Base-by-base conservation (phyloP, 352 stramenopile genomes). In the Globisporangium viniferum region DNA sequence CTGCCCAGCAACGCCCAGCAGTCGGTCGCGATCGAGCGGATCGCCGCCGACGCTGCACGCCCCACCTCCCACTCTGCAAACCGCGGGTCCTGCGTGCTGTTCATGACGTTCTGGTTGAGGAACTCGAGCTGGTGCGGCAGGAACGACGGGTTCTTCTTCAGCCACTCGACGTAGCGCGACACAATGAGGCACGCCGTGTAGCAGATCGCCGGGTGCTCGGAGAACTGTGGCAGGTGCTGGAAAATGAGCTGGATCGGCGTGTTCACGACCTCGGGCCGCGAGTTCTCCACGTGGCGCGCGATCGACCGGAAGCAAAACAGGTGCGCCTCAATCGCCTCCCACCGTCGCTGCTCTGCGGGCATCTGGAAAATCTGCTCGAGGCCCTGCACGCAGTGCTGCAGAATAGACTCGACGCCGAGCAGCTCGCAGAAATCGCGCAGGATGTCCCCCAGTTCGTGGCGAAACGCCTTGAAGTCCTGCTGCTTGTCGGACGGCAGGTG, bases 111-210 rank as follows among this genome's bases (percentile, higher is more conserved):
- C 10, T 79, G 66, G 61, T 93, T 89, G 5, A 96, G 67, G 49
- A 96, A 94, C 24, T 71, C 66, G 14, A 94, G 70, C n/a, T 92
- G 77, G 20, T 73, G 73, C 3, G 74, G 72, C 35, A 96, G 67
- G 29, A 77, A 86, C 15, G 64, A 62, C 4, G 79, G 73, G 60
- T 92, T 75, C 3, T 73, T 70, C 14, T 73, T 74, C 5, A 96
- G 73, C 88, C 88, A 96, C 24, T 86, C 71, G 5, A 81, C 84
- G 48, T 94, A 96, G 9, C 88, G 85, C n/a, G 88, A 92, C 5
- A 96, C 76, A 49, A 94, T 90, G 46, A 96, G 75, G 53, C 86
- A 96, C 29, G 88, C 84, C 33, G 88, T 96, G 76, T 96, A 96
- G 72, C 81, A 84, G 62, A 94, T 94, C 9, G 88, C 82, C 15